Percentiles rank a stretch among this genome's conserved stretches.
These are phyloP conservation scores for Tremellales sp. DNA, from an alignment of 1,284 basidiomycete species.

Conservation along the genomic window DNA sequence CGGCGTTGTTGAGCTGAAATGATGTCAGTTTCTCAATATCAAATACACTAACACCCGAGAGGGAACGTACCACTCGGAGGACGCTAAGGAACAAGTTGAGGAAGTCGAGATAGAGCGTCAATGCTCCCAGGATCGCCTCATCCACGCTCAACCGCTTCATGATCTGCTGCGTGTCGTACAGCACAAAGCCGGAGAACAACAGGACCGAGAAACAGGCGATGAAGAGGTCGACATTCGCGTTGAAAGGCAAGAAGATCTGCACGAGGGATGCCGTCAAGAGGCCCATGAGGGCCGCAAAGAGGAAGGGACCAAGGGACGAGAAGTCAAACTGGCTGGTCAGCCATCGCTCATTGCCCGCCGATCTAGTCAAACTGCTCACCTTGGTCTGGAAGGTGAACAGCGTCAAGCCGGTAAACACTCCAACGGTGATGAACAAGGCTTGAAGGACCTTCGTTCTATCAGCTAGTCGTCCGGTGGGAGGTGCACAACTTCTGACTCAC, in stretches of 20 bases:
- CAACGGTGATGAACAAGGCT: slow-evolving; percentile 54
- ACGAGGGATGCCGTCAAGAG: slow-evolving; percentile 41
- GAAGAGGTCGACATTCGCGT: slow-evolving; percentile 42
- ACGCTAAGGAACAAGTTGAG: slow-evolving; percentile 46
- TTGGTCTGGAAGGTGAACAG: slow-evolving; percentile 54
- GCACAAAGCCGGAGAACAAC: slow-evolving; percentile 46
- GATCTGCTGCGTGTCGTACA: slow-evolving; percentile 49
- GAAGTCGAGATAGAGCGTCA: slow-evolving; percentile 41
- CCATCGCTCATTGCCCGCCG: slow-evolving; percentile 11
- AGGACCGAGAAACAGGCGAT: slow-evolving; percentile 44
- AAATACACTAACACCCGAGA: not conserved
- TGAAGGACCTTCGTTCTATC: slow-evolving; percentile 48
- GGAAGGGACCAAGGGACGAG: slow-evolving; percentile 42
- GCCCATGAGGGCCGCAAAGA: slow-evolving; percentile 46
- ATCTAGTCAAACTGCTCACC: slow-evolving; percentile 16
- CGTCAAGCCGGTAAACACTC: slow-evolving; percentile 54
- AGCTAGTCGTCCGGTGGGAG: slow-evolving; percentile 11
- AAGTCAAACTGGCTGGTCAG: slow-evolving; percentile 40
- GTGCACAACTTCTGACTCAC: slow-evolving; percentile 20
- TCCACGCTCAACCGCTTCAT: slow-evolving; percentile 48
- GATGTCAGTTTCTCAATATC: not conserved
- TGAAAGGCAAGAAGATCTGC: slow-evolving; percentile 48
- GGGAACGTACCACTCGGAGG: slow-evolving; percentile 38
- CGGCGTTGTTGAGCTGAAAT: slow-evolving; percentile 16
- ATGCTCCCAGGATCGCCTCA: slow-evolving; percentile 39